Percentiles rank a stretch among this genome's conserved stretches.
Conservation (phyloP, 805 yeast species). For the Monosporozyma solicola region DNA sequence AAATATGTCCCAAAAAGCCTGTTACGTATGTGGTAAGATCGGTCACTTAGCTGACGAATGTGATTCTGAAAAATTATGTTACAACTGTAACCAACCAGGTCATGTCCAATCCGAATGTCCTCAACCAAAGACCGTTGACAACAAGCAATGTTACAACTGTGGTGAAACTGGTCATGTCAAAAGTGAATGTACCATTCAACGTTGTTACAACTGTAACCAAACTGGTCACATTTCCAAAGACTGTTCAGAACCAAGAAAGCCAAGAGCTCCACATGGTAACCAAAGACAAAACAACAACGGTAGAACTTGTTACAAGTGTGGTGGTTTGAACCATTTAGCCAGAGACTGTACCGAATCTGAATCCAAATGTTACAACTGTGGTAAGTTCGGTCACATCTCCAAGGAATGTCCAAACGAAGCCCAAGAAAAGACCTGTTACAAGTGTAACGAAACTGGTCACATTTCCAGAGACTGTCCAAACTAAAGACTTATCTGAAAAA, state of each 20-base stretch:
- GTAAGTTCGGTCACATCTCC: conserved; percentile 81
- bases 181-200: conserved; percentile 66
- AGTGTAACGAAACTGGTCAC: conserved; percentile 61
- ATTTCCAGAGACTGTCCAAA: conserved; percentile 67
- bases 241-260: conserved; percentile 46
- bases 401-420: conserved; percentile 64
- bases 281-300: conserved; percentile 12
- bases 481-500: not conserved
- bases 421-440: conserved; percentile 42
- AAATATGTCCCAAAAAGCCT: conserved; percentile 54
- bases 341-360: conserved; percentile 75
- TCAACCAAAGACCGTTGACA: conserved; percentile 73
- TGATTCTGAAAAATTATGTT: conserved; percentile 79
- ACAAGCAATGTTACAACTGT: conserved; percentile 89
- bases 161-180: conserved; percentile 86
- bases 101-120: conserved; percentile 87
- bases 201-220: conserved; percentile 73
- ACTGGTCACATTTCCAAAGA: conserved; percentile 77
- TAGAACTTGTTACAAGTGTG: conserved; percentile 74
- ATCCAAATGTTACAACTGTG: conserved; percentile 87
- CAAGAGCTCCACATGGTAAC: conserved; percentile 10
- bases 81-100: conserved; percentile 86
- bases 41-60: conserved; percentile 90
- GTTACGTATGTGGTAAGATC: conserved; percentile 86
- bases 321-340: conserved; percentile 89